Evolutionary conservation across 345 rosid species (phyloP).

Genomic region (Citrus australasica): DNA sequence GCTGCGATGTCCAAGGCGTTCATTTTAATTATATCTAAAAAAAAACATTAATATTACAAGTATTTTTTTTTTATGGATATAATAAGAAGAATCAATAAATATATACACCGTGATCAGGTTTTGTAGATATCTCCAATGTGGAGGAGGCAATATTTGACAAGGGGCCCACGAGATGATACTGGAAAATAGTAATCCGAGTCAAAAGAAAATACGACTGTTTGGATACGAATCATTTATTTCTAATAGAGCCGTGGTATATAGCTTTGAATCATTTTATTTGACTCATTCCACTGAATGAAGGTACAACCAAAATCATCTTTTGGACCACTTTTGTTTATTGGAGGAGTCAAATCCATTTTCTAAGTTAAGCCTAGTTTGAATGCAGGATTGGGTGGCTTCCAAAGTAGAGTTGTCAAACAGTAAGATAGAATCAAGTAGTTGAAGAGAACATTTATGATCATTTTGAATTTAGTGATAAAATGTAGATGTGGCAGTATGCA

Average conservation of each 20-base stretch:
- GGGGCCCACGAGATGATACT: background rate
- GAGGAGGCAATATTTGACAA: background rate
- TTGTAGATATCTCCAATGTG: background rate
- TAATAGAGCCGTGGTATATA: background rate
- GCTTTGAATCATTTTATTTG: background rate
- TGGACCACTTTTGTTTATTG: background rate
- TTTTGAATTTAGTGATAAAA: too few relatives aligned
- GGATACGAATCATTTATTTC: background rate
- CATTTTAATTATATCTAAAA: fast-evolving
- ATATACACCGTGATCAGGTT: too few relatives aligned
- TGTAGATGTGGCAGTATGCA: too few relatives aligned
- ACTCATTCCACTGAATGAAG: background rate
- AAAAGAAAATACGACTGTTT: background rate
- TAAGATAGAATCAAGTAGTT: background rate
- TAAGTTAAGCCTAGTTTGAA: background rate
- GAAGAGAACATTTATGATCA: background rate
- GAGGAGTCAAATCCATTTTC: background rate
- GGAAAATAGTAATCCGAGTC: background rate
- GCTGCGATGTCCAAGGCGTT: background rate
- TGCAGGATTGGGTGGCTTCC: too few relatives aligned
- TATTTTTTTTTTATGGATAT: too few relatives aligned
- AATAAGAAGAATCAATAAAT: too few relatives aligned
- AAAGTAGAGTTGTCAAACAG: too few relatives aligned
- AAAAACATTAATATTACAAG: too few relatives aligned
- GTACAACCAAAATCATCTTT: background rate